Conservation (phyloP, 805 yeast species). For the Metschnikowia colocasiae region DNA sequence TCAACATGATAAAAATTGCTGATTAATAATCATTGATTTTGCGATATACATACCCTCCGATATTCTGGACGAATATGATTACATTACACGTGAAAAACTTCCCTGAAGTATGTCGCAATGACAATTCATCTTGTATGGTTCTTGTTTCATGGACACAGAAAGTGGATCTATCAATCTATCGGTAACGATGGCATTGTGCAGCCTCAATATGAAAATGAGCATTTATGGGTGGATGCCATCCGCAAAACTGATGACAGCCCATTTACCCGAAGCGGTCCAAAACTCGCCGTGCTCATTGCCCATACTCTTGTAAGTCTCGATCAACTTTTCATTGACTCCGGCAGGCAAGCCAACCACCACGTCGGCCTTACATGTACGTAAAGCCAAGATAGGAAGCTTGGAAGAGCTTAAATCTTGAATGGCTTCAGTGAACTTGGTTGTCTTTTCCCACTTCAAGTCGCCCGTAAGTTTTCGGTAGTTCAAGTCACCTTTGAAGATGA, state of each 20-base stretch:
- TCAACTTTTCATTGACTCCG: constrained; percentile 70
- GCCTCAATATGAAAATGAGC: background rate
- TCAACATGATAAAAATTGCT: too few relatives aligned
- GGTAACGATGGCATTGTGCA: background rate
- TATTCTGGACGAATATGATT: too few relatives aligned
- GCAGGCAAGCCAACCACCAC: constrained; percentile 80
- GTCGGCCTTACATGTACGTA: constrained; percentile 96
- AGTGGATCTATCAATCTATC: background rate
- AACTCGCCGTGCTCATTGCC: constrained; percentile 65
- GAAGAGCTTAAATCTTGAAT: constrained; percentile 63
- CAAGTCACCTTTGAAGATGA: constrained; percentile 91
- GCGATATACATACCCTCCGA: too few relatives aligned
- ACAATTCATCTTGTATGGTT: too few relatives aligned
- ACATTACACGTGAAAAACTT: too few relatives aligned
- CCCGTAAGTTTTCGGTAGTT: constrained; percentile 93
- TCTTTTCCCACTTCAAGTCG: constrained; percentile 82
- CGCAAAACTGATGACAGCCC: constrained; percentile 68
- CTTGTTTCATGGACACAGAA: background rate
- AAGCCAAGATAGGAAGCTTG: constrained; percentile 60
- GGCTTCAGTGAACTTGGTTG: constrained; percentile 70
- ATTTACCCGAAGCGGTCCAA: constrained; percentile 89
- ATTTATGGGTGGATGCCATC: constrained; percentile 4
- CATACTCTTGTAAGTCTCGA: constrained; percentile 51
- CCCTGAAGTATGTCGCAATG: too few relatives aligned
- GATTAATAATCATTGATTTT: too few relatives aligned